A percentile compares a stretch with the other conserved stretches of the same genome.
Evolutionary conservation across 805 yeast species (phyloP).

Genomic region (Kodamaea kakaduensis): DNA sequence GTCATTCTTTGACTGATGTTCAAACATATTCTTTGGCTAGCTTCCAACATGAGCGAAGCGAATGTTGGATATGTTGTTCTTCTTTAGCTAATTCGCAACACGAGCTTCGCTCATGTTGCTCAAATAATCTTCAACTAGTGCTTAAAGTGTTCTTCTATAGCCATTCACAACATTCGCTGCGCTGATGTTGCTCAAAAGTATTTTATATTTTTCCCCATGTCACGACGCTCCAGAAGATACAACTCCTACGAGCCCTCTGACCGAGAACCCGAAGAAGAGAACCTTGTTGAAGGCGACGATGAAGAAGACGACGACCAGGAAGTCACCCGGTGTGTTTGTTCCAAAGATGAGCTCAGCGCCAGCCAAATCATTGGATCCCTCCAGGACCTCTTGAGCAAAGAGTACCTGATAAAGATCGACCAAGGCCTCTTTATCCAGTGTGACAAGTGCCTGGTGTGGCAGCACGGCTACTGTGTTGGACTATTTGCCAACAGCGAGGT

Average conservation of each 20-base stretch:
- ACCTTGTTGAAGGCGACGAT: conserved; percentile 11
- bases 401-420: conserved; percentile 39
- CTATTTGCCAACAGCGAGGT: conserved; percentile 67
- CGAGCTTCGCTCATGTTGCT: too few species aligned
- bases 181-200: neutral
- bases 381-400: conserved; percentile 23
- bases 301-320: conserved; percentile 36
- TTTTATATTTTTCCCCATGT: conserved; percentile 18
- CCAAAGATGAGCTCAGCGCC: conserved; percentile 33
- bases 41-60: too few species aligned
- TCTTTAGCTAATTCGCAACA: too few species aligned
- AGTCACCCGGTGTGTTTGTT: conserved; percentile 41
- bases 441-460: conserved; percentile 94
- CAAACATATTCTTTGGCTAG: too few species aligned
- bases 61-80: too few species aligned
- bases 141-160: too few species aligned
- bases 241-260: conserved; percentile 15
- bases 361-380: conserved; percentile 23
- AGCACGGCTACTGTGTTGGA: conserved; percentile 95
- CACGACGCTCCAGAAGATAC: conserved; percentile 27
- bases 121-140: too few species aligned
- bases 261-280: conserved; percentile 21
- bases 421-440: conserved; percentile 75
- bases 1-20: too few species aligned
- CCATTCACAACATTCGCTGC: too few species aligned